These are phyloP conservation scores for Melampsora larici-populina DNA, from an alignment of 1,284 basidiomycete genomes.

Conservation along the genomic window DNA sequence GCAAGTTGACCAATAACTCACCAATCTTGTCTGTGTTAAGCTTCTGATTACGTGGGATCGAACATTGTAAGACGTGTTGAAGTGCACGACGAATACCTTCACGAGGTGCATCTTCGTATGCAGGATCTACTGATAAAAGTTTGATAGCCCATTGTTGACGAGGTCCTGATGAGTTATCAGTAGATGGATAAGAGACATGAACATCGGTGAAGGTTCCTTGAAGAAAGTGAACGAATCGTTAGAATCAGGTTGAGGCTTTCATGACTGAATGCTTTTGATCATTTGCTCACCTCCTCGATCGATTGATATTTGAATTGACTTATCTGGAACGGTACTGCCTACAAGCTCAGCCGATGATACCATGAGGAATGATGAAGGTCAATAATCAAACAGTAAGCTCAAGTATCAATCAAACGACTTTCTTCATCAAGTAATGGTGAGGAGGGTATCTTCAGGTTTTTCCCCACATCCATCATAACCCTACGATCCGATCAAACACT, in stretches of 20 bases:
- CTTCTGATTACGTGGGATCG: slow-evolving; percentile 65
- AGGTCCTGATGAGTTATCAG: background rate
- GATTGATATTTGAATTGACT: slow-evolving; percentile 53
- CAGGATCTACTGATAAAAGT: slow-evolving; percentile 54
- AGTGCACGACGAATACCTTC: slow-evolving; percentile 89
- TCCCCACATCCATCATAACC: too few relatives aligned
- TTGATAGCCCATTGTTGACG: slow-evolving; percentile 54
- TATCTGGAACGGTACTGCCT: slow-evolving; percentile 46
- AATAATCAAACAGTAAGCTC: background rate
- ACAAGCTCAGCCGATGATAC: background rate
- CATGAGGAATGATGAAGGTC: background rate
- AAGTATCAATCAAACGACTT: background rate
- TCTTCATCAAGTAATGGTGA: too few relatives aligned
- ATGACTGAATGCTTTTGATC: background rate
- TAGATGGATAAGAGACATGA: slow-evolving; percentile 49
- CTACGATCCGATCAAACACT: too few relatives aligned
- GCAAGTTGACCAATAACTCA: slow-evolving; percentile 50
- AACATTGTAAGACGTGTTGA: slow-evolving; percentile 68
- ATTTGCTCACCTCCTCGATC: slow-evolving; percentile 47
- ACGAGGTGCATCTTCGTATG: slow-evolving; percentile 88
- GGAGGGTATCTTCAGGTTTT: too few relatives aligned
- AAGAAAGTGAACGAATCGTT: background rate
- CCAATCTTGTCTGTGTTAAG: slow-evolving; percentile 80
- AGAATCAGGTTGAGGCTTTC: too few relatives aligned
- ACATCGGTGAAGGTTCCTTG: slow-evolving; percentile 51